These are phyloP conservation scores for Verbena officinalis DNA, from an alignment of 257 asterid species.

Conservation along the genomic window DNA sequence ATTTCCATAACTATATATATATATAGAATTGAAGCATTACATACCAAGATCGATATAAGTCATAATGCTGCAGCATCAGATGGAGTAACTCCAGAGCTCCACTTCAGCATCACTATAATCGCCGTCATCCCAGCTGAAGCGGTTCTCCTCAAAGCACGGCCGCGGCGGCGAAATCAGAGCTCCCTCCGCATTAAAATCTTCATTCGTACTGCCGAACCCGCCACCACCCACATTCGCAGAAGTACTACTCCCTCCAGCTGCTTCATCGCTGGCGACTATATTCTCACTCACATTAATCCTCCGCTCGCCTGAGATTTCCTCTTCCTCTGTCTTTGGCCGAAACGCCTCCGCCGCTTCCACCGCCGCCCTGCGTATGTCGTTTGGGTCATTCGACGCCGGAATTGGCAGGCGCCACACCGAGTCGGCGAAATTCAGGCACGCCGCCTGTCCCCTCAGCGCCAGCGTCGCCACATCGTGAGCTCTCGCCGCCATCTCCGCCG, in stretches of 20 bases:
- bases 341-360: slow-evolving; percentile 57
- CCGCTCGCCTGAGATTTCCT: not conserved
- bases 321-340: slow-evolving; percentile 20
- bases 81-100: slow-evolving; percentile 52
- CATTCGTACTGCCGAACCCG: not conserved
- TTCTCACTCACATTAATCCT: not conserved
- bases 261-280: not conserved
- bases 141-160: slow-evolving; percentile 21
- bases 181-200: slow-evolving; percentile 27
- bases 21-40: too few relatives aligned
- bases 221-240: not conserved
- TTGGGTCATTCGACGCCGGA: slow-evolving; percentile 44
- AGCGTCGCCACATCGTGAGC: slow-evolving; percentile 79
- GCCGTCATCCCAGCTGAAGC: slow-evolving; percentile 36
- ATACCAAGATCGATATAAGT: not conserved
- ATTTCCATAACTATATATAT: too few relatives aligned
- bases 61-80: slow-evolving; percentile 26
- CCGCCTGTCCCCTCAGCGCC: slow-evolving; percentile 52
- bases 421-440: slow-evolving; percentile 72
- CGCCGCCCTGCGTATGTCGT: slow-evolving; percentile 55
- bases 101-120: slow-evolving; percentile 52
- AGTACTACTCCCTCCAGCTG: not conserved
- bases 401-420: slow-evolving; percentile 52
- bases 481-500: slow-evolving; percentile 79
- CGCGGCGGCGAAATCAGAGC: slow-evolving; percentile 58